phyloP scores from a whole-genome alignment of 169 alveolate species.

The Eimeria necatrix region DNA sequence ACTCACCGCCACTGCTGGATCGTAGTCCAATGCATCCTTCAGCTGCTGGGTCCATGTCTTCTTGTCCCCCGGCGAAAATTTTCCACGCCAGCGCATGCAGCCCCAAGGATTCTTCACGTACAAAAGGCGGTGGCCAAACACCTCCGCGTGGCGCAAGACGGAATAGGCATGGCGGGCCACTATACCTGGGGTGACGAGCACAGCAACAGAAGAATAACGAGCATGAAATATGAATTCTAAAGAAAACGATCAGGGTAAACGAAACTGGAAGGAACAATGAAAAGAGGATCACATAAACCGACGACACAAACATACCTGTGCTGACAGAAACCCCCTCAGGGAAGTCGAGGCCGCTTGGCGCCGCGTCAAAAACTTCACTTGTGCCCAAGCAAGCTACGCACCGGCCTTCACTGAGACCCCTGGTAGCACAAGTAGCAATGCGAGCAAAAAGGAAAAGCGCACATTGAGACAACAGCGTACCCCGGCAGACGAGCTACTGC shows the following conservation, averaged over 20 bases:
- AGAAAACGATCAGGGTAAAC: background rate
- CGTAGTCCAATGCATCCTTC: constrained; percentile 81
- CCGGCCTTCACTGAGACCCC: constrained; percentile 87
- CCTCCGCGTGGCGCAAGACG: constrained; percentile 87
- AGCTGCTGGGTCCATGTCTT: constrained; percentile 85
- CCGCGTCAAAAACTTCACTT: constrained; percentile 87
- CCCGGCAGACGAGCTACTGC: no score
- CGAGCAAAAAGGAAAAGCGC: background rate
- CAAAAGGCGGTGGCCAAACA: constrained; percentile 86
- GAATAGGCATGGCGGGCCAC: constrained; percentile 94
- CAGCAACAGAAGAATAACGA: background rate
- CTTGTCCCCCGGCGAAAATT: constrained; percentile 87
- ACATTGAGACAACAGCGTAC: background rate
- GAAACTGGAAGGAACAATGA: background rate
- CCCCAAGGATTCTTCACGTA: constrained; percentile 97
- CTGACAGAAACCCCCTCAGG: constrained; percentile 89
- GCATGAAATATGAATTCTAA: background rate
- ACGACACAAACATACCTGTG: constrained; percentile 55
- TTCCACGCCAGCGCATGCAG: constrained; percentile 93
- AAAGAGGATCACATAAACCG: background rate
- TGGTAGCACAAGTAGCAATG: constrained; percentile 46
- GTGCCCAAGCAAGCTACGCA: constrained; percentile 92
- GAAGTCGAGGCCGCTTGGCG: constrained; percentile 85
- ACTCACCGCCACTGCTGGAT: constrained; percentile 33
- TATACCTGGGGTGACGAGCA: constrained; percentile 81